A percentile compares a stretch with the other conserved stretches of the same genome.
phyloP scores from a whole-genome alignment of 306 rosid genomes.

The Inga oerstediana region DNA sequence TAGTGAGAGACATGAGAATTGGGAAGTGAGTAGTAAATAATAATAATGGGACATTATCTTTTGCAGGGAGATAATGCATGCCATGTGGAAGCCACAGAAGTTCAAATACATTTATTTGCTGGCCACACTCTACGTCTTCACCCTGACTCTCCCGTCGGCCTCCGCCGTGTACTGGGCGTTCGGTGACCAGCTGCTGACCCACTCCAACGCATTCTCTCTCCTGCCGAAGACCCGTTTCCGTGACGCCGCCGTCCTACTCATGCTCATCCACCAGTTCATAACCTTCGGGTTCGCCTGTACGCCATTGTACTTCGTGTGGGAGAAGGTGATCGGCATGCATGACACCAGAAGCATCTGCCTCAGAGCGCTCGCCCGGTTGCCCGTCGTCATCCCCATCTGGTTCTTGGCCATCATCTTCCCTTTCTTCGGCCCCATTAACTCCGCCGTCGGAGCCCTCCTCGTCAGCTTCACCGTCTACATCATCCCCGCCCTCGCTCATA shows the following conservation, averaged over 20 bases:
- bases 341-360: conserved; percentile 64
- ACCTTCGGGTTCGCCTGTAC: conserved; percentile 79
- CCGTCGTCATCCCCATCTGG: conserved; percentile 72
- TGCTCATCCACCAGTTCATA: conserved; percentile 81
- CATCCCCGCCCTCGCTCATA: conserved; percentile 66
- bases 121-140: conserved; percentile 71
- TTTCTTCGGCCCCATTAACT: conserved; percentile 75
- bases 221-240: conserved; percentile 58
- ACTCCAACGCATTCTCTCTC: conserved; percentile 69
- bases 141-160: conserved; percentile 69
- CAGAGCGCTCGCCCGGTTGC: conserved; percentile 66
- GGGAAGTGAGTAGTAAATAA: neutral
- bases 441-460: conserved; percentile 72
- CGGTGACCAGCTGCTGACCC: conserved; percentile 66
- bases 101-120: conserved; percentile 63
- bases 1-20: neutral
- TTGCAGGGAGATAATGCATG: conserved; percentile 77
- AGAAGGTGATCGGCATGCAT: conserved; percentile 78
- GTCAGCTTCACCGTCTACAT: conserved; percentile 80
- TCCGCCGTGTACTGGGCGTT: conserved; percentile 70
- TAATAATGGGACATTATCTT: neutral
- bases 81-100: conserved; percentile 83
- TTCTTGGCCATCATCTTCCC: conserved; percentile 73
- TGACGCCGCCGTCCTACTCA: conserved; percentile 69
- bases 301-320: conserved; percentile 75